Evolutionary conservation across 768 basidiomycete genomes (phyloP).

Genomic region (Austroboletus eburneus): DNA sequence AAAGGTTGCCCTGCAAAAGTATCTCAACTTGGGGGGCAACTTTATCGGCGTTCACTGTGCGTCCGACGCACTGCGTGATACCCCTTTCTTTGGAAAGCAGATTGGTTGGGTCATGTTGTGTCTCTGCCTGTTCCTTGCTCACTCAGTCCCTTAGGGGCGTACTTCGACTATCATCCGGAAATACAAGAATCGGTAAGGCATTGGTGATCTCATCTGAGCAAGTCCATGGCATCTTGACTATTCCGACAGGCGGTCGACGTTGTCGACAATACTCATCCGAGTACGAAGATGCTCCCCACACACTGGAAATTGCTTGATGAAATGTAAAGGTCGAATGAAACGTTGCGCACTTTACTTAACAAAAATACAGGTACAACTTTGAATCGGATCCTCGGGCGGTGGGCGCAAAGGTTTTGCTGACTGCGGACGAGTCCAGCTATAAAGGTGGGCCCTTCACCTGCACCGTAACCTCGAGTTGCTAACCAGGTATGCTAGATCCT

Average conservation of each 20-base stretch:
- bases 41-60: constrained; percentile 69
- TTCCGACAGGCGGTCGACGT: constrained; percentile 52
- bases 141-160: constrained; percentile 42
- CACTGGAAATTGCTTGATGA: constrained; percentile 55
- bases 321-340: constrained; percentile 40
- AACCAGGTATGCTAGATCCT: too few relatives aligned
- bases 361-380: constrained; percentile 57
- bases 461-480: too few relatives aligned
- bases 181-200: constrained; percentile 58
- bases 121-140: neutral
- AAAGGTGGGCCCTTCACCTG: constrained; percentile 38
- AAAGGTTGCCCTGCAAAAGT: constrained; percentile 58
- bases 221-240: neutral
- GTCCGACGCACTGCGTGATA: constrained; percentile 55
- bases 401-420: constrained; percentile 59
- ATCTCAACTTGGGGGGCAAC: constrained; percentile 64
- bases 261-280: constrained; percentile 55
- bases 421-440: constrained; percentile 65
- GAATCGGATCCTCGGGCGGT: constrained; percentile 62
- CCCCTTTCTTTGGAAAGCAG: constrained; percentile 53
- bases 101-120: constrained; percentile 38
- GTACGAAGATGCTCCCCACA: constrained; percentile 50
- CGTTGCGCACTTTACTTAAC: constrained; percentile 7
- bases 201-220: too few relatives aligned
- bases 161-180: constrained; percentile 67